These are phyloP conservation scores for Bryum argenteum DNA, from an alignment of 225 moss, liverwort and hornwort species.

Conservation along the genomic window DNA sequence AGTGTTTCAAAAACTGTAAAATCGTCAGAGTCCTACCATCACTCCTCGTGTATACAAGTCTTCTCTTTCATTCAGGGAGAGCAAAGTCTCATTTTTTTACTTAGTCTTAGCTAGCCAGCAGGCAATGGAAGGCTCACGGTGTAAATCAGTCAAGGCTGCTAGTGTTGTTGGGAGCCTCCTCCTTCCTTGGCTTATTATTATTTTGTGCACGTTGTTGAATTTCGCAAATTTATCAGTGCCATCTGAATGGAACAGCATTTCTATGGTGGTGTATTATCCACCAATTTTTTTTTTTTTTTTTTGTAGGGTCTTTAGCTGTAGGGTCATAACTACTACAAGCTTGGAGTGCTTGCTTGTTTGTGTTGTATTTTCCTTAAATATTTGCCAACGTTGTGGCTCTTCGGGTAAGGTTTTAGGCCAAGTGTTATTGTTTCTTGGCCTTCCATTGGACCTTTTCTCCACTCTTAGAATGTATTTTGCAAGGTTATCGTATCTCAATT, in stretches of 20 bases:
- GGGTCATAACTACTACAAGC: constrained; percentile 13
- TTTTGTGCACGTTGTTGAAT: constrained; percentile 41
- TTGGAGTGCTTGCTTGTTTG: constrained; percentile 16
- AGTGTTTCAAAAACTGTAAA: constrained; percentile 50
- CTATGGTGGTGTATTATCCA: constrained; percentile 33
- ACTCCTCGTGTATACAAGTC: constrained; percentile 39
- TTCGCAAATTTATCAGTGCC: constrained; percentile 32
- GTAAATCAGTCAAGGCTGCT: constrained; percentile 47
- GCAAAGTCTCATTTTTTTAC: constrained; percentile 37
- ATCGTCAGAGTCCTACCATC: constrained; percentile 23
- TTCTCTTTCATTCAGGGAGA: constrained; percentile 35
- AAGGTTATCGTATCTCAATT: not conserved
- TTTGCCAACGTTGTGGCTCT: not conserved
- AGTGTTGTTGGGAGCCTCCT: constrained; percentile 34
- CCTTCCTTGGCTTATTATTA: constrained; percentile 34
- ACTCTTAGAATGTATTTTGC: not conserved
- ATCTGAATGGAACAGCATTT: constrained; percentile 35
- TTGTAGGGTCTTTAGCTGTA: constrained; percentile 25
- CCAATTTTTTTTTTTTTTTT: constrained; percentile 1
- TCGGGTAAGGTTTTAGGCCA: not conserved
- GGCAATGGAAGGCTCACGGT: constrained; percentile 37
- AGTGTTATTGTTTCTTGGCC: not conserved
- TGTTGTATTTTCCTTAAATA: constrained; percentile 2
- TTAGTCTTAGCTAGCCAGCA: constrained; percentile 30
- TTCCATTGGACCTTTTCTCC: not conserved